phyloP scores from a whole-genome alignment of 2,329 filamentous ascomycete genomes.

The Trichophyton schoenleinii region DNA sequence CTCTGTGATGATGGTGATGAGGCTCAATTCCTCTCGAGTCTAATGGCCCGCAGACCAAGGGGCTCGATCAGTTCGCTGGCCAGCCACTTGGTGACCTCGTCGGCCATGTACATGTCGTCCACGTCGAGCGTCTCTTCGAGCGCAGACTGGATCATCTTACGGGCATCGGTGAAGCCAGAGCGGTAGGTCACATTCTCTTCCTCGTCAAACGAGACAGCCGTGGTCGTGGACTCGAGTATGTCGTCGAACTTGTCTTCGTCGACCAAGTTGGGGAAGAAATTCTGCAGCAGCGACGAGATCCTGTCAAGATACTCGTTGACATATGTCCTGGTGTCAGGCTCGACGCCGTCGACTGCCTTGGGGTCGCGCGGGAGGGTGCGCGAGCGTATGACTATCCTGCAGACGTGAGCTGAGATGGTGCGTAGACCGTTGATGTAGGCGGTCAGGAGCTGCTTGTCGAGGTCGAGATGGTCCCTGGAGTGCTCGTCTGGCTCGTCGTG shows the following conservation, averaged over 20 bases:
- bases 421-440: constrained; percentile 34
- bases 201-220: constrained; percentile 11
- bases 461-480: constrained; percentile 25
- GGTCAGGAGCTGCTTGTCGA: constrained; percentile 28
- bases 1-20: too few species aligned
- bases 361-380: constrained; percentile 14
- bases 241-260: constrained; percentile 25
- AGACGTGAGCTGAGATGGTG: constrained; percentile 22
- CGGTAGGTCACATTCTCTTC: constrained; percentile 10
- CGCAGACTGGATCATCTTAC: constrained; percentile 25
- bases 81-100: constrained; percentile 30
- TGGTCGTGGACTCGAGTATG: constrained; percentile 18
- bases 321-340: constrained; percentile 5
- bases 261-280: constrained; percentile 30
- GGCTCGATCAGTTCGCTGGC: constrained; percentile 21
- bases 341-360: background rate
- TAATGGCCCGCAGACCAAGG: constrained; percentile 7
- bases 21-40: background rate
- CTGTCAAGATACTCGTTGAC: constrained; percentile 25
- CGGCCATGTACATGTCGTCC: constrained; percentile 21
- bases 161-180: constrained; percentile 13
- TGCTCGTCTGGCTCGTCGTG: constrained; percentile 23
- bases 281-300: constrained; percentile 28
- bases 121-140: constrained; percentile 24
- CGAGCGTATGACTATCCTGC: constrained; percentile 23